These are phyloP conservation scores for Pythium myriotylum DNA, from an alignment of 352 stramenopile species.

Conservation along the genomic window DNA sequence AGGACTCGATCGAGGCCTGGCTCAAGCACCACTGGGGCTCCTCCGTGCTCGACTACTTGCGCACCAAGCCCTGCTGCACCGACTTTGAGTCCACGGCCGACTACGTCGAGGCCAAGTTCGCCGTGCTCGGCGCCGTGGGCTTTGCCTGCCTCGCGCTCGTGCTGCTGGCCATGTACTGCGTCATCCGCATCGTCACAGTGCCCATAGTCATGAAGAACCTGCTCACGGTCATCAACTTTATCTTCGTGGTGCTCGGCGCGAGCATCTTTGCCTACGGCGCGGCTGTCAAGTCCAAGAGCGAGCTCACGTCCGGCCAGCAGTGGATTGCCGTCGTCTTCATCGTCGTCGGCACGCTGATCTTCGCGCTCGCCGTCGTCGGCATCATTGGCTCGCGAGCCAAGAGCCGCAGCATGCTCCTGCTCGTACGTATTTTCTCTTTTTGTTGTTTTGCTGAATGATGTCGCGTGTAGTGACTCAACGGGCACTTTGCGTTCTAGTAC, in stretches of 20 bases:
- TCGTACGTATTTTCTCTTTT: conserved; percentile 51
- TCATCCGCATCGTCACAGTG: conserved; percentile 84
- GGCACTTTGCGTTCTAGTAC: conserved; percentile 54
- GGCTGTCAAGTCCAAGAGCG: conserved; percentile 57
- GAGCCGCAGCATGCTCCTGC: conserved; percentile 72
- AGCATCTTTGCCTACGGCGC: conserved; percentile 61
- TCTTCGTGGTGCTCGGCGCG: conserved; percentile 65
- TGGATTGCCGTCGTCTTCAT: conserved; percentile 85
- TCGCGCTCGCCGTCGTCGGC: conserved; percentile 66
- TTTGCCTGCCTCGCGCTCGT: conserved; percentile 49
- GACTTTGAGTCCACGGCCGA: conserved; percentile 53
- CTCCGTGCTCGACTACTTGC: conserved; percentile 45
- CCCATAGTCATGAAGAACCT: conserved; percentile 88
- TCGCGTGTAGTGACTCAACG: no score
- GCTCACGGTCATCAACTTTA: conserved; percentile 72
- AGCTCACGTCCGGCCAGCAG: conserved; percentile 65
- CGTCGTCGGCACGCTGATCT: conserved; percentile 62
- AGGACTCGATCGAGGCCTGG: conserved; percentile 65
- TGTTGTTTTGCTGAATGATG: no score
- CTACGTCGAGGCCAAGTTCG: conserved; percentile 54
- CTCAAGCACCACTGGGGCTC: conserved; percentile 77
- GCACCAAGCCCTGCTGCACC: conserved; percentile 49
- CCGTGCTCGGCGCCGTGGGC: conserved; percentile 51
- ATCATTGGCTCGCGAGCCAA: conserved; percentile 72
- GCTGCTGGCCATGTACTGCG: conserved; percentile 70